Evolutionary conservation across 2,329 filamentous ascomycete species (phyloP).

Genomic region (Calycina marina): DNA sequence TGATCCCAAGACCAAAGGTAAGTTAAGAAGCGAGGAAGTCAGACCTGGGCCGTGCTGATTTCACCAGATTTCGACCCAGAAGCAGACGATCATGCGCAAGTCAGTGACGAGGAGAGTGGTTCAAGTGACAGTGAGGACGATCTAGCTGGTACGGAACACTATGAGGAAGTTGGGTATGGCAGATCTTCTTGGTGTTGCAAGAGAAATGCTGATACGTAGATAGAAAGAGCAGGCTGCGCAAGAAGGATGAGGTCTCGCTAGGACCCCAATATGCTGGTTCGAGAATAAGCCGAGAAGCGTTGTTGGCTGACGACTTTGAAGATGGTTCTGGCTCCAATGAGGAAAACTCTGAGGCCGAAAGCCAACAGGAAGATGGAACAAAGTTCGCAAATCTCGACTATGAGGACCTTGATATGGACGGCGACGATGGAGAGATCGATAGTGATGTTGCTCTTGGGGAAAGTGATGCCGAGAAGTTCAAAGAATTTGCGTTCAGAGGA

Average conservation of each 20-base stretch:
- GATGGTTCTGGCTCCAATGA: slow-evolving; percentile 27
- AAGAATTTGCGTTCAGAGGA: slow-evolving; percentile 51
- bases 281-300: slow-evolving; percentile 53
- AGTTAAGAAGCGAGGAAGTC: slow-evolving; percentile 1
- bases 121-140: slow-evolving; percentile 35
- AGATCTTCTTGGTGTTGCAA: slow-evolving; percentile 1
- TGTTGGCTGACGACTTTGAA: slow-evolving; percentile 41
- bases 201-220: slow-evolving; percentile 5
- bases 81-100: slow-evolving; percentile 16
- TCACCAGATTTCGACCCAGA: slow-evolving; percentile 26
- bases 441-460: slow-evolving; percentile 62
- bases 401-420: slow-evolving; percentile 38
- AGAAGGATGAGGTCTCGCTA: slow-evolving; percentile 51
- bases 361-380: slow-evolving; percentile 8
- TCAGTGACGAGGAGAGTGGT: slow-evolving; percentile 26
- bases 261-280: slow-evolving; percentile 72
- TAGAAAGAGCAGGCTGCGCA: slow-evolving; percentile 71
- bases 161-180: slow-evolving; percentile 56
- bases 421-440: slow-evolving; percentile 45
- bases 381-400: slow-evolving; percentile 35
- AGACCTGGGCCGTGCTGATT: slow-evolving; percentile 5
- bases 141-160: slow-evolving; percentile 68
- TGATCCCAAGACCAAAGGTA: slow-evolving; percentile 44
- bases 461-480: slow-evolving; percentile 73
- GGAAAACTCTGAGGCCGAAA: slow-evolving; percentile 23